Conservation (phyloP, 305 asterid genomes). For the Solanum hybrid region DNA sequence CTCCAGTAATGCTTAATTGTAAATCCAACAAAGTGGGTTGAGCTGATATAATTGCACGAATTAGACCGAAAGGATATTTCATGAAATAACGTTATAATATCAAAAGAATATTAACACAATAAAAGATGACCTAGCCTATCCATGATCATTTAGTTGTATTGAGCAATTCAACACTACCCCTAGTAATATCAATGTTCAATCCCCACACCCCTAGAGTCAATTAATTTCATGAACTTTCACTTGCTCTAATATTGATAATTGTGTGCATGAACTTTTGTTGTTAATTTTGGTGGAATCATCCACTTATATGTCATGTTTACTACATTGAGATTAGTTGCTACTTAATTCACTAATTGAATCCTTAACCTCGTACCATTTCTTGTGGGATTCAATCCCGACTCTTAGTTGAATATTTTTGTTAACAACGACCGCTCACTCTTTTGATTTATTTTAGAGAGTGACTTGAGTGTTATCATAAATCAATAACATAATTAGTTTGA, state of each 20-base stretch:
- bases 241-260: background rate
- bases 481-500: too few species aligned
- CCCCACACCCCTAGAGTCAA: background rate
- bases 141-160: background rate
- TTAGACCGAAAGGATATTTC: background rate
- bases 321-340: too few species aligned
- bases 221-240: background rate
- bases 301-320: too few species aligned
- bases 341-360: too few species aligned
- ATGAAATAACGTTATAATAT: background rate
- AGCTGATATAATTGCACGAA: background rate
- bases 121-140: background rate
- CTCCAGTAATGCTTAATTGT: background rate
- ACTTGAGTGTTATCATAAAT: too few species aligned
- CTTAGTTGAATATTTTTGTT: too few species aligned
- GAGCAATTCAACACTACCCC: background rate
- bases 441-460: too few species aligned
- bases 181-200: background rate
- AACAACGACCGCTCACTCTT: too few species aligned
- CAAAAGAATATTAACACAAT: background rate
- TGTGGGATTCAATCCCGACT: too few species aligned
- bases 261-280: too few species aligned
- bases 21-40: background rate
- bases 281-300: too few species aligned
- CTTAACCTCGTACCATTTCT: too few species aligned